Percentiles rank a stretch among this genome's conserved stretches.
These are phyloP conservation scores for Cicer bijugum DNA, from an alignment of 306 rosid species.

Conservation along the genomic window DNA sequence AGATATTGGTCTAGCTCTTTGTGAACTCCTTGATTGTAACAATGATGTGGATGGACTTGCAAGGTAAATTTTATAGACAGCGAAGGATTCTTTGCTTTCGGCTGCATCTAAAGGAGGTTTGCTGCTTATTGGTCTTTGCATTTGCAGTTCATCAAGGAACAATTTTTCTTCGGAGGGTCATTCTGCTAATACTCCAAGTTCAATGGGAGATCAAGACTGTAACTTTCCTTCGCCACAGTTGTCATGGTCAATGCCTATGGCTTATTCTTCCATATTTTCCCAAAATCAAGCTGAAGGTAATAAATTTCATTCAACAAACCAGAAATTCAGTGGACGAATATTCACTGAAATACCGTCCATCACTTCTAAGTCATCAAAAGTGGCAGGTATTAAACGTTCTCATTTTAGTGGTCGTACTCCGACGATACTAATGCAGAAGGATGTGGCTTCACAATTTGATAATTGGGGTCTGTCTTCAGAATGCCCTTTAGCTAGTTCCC, in stretches of 20 bases:
- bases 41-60: slow-evolving; percentile 45
- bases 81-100: slow-evolving; percentile 30
- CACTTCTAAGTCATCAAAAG: slow-evolving; percentile 49
- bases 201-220: slow-evolving; percentile 54
- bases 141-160: slow-evolving; percentile 56
- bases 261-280: slow-evolving; percentile 55
- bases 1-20: slow-evolving; percentile 79
- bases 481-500: slow-evolving; percentile 57
- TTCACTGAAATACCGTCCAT: slow-evolving; percentile 45
- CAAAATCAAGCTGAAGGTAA: slow-evolving; percentile 57
- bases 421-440: slow-evolving; percentile 49
- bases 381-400: slow-evolving; percentile 50
- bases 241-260: slow-evolving; percentile 66
- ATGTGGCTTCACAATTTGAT: slow-evolving; percentile 53
- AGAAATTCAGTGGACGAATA: slow-evolving; percentile 50
- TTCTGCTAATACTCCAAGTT: slow-evolving; percentile 52
- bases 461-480: slow-evolving; percentile 61
- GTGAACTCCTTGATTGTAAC: slow-evolving; percentile 74
- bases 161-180: slow-evolving; percentile 55
- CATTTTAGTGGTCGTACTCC: slow-evolving; percentile 45
- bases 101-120: slow-evolving; percentile 34
- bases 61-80: slow-evolving; percentile 52
- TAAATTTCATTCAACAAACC: slow-evolving; percentile 53
- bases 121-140: slow-evolving; percentile 44
- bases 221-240: slow-evolving; percentile 47